Percentiles rank a stretch among this genome's conserved stretches.
These are phyloP conservation scores for Linum usitatissimum DNA, from an alignment of 345 rosid genomes.

Conservation along the genomic window DNA sequence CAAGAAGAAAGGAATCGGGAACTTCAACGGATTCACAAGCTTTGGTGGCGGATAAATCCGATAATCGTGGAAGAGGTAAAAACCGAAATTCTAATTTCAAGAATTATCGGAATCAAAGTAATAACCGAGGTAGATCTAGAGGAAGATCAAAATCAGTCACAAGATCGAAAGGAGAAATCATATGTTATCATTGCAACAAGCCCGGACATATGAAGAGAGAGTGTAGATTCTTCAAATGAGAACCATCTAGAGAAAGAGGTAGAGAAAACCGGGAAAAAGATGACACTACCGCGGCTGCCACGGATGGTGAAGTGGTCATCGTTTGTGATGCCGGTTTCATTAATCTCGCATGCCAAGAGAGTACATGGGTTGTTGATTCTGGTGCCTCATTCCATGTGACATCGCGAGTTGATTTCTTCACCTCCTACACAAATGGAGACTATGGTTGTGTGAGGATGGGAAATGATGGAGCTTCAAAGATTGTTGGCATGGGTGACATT, in stretches of 20 bases:
- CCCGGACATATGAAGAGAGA: neutral
- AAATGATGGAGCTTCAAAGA: neutral
- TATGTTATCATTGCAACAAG: neutral
- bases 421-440: neutral
- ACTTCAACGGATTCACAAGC: too few relatives aligned
- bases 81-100: too few relatives aligned
- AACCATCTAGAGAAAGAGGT: neutral
- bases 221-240: neutral
- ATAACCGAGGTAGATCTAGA: too few relatives aligned
- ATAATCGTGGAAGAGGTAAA: too few relatives aligned
- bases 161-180: too few relatives aligned
- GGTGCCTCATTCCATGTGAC: constrained; percentile 6
- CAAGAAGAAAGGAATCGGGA: too few relatives aligned
- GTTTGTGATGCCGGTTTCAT: neutral
- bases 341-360: constrained; percentile 2
- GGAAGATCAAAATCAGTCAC: too few relatives aligned
- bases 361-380: neutral
- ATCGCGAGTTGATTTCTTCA: neutral
- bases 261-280: neutral
- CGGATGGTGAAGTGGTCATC: neutral
- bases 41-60: too few relatives aligned
- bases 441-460: neutral
- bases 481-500: neutral
- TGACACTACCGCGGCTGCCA: neutral
- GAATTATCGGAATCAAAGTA: too few relatives aligned